Evolutionary conservation across 192 early-diverging fungal species (phyloP).

Genomic region (Coemansia sp.): DNA sequence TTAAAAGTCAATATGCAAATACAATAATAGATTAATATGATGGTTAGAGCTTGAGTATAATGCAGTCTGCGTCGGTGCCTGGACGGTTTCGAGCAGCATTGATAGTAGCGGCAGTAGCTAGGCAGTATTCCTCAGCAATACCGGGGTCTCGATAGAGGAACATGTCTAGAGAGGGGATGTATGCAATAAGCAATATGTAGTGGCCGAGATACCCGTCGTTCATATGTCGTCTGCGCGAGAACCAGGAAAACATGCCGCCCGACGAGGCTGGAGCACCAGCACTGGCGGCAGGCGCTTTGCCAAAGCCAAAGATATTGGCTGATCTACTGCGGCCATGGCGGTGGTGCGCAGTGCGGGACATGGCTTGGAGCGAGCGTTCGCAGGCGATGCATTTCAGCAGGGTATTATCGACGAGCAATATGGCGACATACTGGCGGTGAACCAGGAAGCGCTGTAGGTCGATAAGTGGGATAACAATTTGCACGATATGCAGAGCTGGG

Average conservation of each 20-base stretch:
- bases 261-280: not conserved
- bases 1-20: not conserved
- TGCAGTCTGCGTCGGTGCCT: constrained; percentile 84
- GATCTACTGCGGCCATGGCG: constrained; percentile 13
- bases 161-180: constrained; percentile 72
- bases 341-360: not conserved
- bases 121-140: constrained; percentile 67
- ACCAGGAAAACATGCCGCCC: constrained; percentile 20
- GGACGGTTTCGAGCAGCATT: constrained; percentile 65
- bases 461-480: constrained; percentile 70
- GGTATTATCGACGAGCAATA: constrained; percentile 77
- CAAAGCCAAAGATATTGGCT: constrained; percentile 20
- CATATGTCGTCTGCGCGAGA: constrained; percentile 19
- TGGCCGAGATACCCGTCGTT: constrained; percentile 72
- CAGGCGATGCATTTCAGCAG: constrained; percentile 65
- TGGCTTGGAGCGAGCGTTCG: constrained; percentile 27
- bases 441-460: constrained; percentile 84
- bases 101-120: constrained; percentile 60
- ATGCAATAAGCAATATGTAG: constrained; percentile 84
- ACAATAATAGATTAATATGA: not conserved
- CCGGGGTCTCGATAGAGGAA: constrained; percentile 88
- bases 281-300: not conserved
- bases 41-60: constrained; percentile 45
- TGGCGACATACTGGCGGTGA: constrained; percentile 68
- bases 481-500: constrained; percentile 66